Percentiles rank a stretch among this genome's conserved stretches.
Evolutionary conservation across 1,139 yeast species (phyloP).

Genomic region (Kodamaea fungicola): DNA sequence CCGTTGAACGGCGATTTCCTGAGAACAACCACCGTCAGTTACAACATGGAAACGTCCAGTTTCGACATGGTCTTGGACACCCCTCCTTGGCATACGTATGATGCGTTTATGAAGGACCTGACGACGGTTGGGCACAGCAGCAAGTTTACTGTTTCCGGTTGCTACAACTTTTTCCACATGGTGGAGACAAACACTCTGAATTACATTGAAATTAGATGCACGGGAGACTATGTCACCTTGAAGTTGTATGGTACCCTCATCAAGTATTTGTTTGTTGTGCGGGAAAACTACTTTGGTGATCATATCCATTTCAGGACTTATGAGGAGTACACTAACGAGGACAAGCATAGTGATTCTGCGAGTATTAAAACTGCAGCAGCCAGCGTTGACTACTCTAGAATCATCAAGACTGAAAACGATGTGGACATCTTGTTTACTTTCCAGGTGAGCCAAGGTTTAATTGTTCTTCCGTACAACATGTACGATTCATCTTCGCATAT

Average conservation of each 20-base stretch:
- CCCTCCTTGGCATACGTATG: slow-evolving; percentile 89
- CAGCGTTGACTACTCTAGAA: slow-evolving; percentile 35
- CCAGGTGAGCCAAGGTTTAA: slow-evolving; percentile 63
- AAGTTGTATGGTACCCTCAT: slow-evolving; percentile 77
- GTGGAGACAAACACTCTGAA: slow-evolving; percentile 68
- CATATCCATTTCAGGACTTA: slow-evolving; percentile 77
- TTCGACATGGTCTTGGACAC: slow-evolving; percentile 66
- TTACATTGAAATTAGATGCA: slow-evolving; percentile 60
- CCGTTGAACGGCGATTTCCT: slow-evolving; percentile 64
- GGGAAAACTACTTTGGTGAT: slow-evolving; percentile 90
- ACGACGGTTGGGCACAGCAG: slow-evolving; percentile 62
- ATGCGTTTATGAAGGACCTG: slow-evolving; percentile 61
- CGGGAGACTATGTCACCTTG: slow-evolving; percentile 65
- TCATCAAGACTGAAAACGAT: slow-evolving; percentile 62
- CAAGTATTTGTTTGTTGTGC: slow-evolving; percentile 69
- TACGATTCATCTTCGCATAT: slow-evolving; percentile 65
- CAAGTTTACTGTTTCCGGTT: slow-evolving; percentile 60
- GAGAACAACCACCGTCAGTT: slow-evolving; percentile 54
- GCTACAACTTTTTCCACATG: slow-evolving; percentile 57
- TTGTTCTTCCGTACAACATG: slow-evolving; percentile 68
- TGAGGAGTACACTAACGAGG: slow-evolving; percentile 58
- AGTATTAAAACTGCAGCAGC: slow-evolving; percentile 2
- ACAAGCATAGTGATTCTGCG: slow-evolving; percentile 2
- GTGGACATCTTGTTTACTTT: slow-evolving; percentile 73
- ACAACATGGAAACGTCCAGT: slow-evolving; percentile 51